phyloP scores from a whole-genome alignment of 345 rosid genomes.

The Euphorbia peplus region DNA sequence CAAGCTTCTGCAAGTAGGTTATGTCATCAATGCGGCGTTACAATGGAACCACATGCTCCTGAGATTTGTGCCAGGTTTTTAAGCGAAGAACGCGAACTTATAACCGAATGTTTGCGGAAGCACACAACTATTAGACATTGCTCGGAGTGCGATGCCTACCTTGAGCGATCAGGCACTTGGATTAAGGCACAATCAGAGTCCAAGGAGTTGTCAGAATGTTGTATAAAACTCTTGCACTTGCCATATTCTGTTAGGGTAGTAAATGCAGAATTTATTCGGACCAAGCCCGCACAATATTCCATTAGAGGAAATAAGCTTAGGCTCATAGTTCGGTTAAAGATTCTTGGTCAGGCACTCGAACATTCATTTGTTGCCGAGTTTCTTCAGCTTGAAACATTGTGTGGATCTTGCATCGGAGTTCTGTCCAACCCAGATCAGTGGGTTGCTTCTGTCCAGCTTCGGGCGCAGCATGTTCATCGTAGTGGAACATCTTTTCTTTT shows the following conservation, averaged over 20 bases:
- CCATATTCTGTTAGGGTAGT: conserved; percentile 34
- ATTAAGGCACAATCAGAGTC: conserved; percentile 51
- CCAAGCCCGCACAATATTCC: neutral
- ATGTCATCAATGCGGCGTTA: conserved; percentile 12
- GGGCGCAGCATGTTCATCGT: too few relatives aligned
- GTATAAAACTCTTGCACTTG: conserved; percentile 33
- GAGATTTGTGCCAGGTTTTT: neutral
- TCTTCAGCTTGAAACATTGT: conserved; percentile 28
- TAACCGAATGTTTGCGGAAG: neutral
- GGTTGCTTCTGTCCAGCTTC: conserved; percentile 41
- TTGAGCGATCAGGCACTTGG: conserved; percentile 38
- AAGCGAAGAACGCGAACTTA: neutral
- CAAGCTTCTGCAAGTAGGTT: conserved; percentile 24
- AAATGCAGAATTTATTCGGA: conserved; percentile 34
- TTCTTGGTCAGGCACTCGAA: conserved; percentile 33
- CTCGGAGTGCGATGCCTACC: conserved; percentile 16
- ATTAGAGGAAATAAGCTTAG: neutral
- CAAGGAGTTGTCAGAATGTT: conserved; percentile 41
- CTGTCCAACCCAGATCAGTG: conserved; percentile 68
- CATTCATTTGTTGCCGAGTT: conserved; percentile 29
- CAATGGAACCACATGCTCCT: neutral
- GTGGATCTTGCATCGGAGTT: conserved; percentile 30
- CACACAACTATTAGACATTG: neutral
- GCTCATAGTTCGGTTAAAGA: conserved; percentile 23
- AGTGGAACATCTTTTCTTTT: too few relatives aligned